Percentiles rank a stretch among this genome's conserved stretches.
phyloP scores from a whole-genome alignment of 2,329 filamentous ascomycete species.

The Pseudopithomyces maydicus region DNA sequence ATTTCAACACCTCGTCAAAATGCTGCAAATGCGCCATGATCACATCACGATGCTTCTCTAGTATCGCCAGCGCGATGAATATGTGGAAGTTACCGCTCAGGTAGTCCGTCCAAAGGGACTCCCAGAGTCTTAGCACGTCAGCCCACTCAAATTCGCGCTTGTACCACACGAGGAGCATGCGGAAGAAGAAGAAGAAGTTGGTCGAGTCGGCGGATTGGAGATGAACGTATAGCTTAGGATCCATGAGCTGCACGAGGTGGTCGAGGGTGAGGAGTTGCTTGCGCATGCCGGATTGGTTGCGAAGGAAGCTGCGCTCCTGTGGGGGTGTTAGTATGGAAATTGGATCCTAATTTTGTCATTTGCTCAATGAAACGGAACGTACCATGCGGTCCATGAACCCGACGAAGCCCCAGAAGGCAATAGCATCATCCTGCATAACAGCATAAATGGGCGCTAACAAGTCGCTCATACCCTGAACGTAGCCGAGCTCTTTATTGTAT shows the following conservation, averaged over 20 bases:
- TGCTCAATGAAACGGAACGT: no score
- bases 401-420: conserved; percentile 96
- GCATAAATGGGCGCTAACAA: conserved; percentile 94
- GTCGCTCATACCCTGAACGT: conserved; percentile 99
- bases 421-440: conserved; percentile 93
- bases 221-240: conserved; percentile 90
- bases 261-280: conserved; percentile 88
- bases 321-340: conserved; percentile 9
- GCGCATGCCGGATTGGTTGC: conserved; percentile 96
- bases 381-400: conserved; percentile 96
- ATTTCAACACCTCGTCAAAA: conserved; percentile 98
- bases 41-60: conserved; percentile 94
- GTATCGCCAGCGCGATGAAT: conserved; percentile 89
- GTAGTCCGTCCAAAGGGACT: conserved; percentile 92
- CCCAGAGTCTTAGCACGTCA: conserved; percentile 88
- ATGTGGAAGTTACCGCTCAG: conserved; percentile 88
- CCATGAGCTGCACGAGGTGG: conserved; percentile 94
- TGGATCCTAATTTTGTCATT: no score
- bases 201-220: conserved; percentile 90
- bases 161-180: conserved; percentile 98
- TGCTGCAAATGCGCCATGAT: conserved; percentile 94
- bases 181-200: conserved; percentile 99
- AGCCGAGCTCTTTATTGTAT: conserved; percentile 92
- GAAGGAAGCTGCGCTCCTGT: conserved; percentile 87
- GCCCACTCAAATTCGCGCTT: conserved; percentile 94